Conservation (phyloP, 352 stramenopile species). For the Phytophthora megakarya region DNA sequence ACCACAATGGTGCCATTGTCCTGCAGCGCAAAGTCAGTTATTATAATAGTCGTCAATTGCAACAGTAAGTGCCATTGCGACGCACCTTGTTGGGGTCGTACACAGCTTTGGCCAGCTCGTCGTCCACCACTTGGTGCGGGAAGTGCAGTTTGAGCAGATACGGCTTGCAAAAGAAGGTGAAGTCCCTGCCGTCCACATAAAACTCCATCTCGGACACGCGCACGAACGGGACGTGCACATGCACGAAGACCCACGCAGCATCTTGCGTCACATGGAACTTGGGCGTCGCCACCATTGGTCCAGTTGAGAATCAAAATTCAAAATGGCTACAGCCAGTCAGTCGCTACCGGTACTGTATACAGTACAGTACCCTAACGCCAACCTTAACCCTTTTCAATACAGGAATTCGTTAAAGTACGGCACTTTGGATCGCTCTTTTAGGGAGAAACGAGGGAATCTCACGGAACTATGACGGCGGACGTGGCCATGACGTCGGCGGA, state of each 20-base stretch:
- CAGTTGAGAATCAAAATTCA: constrained; percentile 47
- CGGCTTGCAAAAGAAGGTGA: constrained; percentile 96
- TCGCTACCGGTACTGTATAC: too few species aligned
- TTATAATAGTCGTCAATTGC: constrained; percentile 3
- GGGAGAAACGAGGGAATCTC: constrained; percentile 11
- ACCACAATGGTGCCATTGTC: constrained; percentile 93
- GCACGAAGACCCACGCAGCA: constrained; percentile 80
- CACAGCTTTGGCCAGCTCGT: constrained; percentile 90
- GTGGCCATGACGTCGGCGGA: constrained; percentile 45
- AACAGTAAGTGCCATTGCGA: background rate
- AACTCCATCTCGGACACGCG: constrained; percentile 93
- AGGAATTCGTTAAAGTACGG: constrained; percentile 11
- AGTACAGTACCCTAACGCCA: too few species aligned
- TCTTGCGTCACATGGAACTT: constrained; percentile 88
- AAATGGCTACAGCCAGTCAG: constrained; percentile 18
- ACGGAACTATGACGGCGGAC: constrained; percentile 42
- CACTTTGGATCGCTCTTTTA: constrained; percentile 32
- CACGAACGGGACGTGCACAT: constrained; percentile 91
- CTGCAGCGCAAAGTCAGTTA: constrained; percentile 42
- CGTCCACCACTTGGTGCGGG: constrained; percentile 85
- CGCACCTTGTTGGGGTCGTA: constrained; percentile 90
- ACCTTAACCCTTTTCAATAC: constrained; percentile 12
- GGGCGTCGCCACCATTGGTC: constrained; percentile 81
- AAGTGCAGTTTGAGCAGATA: constrained; percentile 98
- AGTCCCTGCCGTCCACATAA: constrained; percentile 88